Evolutionary conservation across 2,329 filamentous ascomycete genomes (phyloP), one percentile per base, ranked within the genome.

Genomic region (Cordyceps javanica): DNA sequence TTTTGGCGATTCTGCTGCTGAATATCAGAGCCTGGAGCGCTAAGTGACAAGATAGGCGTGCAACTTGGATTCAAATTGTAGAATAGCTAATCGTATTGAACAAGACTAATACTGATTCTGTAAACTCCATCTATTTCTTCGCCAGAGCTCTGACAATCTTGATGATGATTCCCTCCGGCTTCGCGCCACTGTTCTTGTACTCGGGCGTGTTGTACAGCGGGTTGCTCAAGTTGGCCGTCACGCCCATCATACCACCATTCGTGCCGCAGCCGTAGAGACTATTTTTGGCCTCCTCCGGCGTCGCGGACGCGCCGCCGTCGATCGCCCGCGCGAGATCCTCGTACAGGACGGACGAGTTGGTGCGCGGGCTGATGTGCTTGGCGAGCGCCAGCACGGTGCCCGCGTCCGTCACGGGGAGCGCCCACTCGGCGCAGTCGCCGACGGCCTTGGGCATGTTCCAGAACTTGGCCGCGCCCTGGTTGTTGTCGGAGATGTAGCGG

Each of bases 111-210:
- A n/a, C n/a, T n/a, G n/a, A n/a, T n/a, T n/a, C n/a, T n/a, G n/a
- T n/a, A n/a, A n/a, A n/a, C n/a, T n/a, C n/a, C n/a, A n/a, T n/a
- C n/a, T n/a, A n/a, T n/a, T n/a, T n/a, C n/a, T n/a, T n/a, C n/a
- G n/a, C n/a, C n/a, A n/a, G n/a, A n/a, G n/a, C n/a, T n/a, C n/a
- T 39, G 25, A 68, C 65, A 41, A 68, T 36, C 63, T 69, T 69
- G 61, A 70, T 60, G 16, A 68, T 50, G 11, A 70, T 64, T 1
- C 63, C 67, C 28, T 60, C 58, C 1, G 64, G 62, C 9, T 54
- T 63, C 19, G 59, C 61, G 14, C 55, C 56, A 3, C 60, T 62
- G 3, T 55, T 60, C 16, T 59, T 60, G 52, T 66, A 70, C 6
- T 60, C 60, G 0, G 49, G 34, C 1, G 61, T 60, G 13, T 54